Evolutionary conservation across 768 basidiomycete species (phyloP), one percentile per base, ranked within the genome.

Genomic region (Tricholoma hemisulphureum): DNA sequence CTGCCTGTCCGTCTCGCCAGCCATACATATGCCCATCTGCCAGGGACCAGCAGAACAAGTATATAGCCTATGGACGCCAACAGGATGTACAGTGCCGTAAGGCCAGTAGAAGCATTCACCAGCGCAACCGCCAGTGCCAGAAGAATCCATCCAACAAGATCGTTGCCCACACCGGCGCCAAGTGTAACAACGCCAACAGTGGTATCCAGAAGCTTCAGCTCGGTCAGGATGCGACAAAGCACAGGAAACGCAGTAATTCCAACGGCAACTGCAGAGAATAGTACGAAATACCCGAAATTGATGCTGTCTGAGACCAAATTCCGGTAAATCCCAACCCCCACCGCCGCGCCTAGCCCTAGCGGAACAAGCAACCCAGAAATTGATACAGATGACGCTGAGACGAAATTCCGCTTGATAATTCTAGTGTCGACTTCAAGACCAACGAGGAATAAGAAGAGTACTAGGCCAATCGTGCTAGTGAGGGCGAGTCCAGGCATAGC

Each of bases 211-310:
- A 97, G 82, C 66, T 89, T 88, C 60, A 88, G 78, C 61, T 91
- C 91, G 1, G 88, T 88, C 21, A 96, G 80, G 66, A 94, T 95
- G 69, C 93, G 83, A 73, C 89, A 91, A 2, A 92, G 80, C 4
- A 92, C 89, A 1, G 89, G 89, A 74, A 92, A 92, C 0, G 89
- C 89, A 2, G 89, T 91, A 68, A 91, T 90, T 3, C 89, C 84
- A 63, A 91, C 80, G 1, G 92, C 89, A 6, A 93, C 91, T 21
- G 89, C 91, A 54, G 85, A 82, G 74, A 96, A 96, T 23, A 96
- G 83, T 31, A 93, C 71, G 73, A 95, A 95, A 68, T 91, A 84
- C 20, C 91, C 89, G 63, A 86, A 89, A 55, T 85, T 84, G 61
- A 90, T 83, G 6, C 60, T 61, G 0, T 69, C 67, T 53, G 83